phyloP scores from a whole-genome alignment of 345 rosid genomes.

The Ceriops decandra region DNA sequence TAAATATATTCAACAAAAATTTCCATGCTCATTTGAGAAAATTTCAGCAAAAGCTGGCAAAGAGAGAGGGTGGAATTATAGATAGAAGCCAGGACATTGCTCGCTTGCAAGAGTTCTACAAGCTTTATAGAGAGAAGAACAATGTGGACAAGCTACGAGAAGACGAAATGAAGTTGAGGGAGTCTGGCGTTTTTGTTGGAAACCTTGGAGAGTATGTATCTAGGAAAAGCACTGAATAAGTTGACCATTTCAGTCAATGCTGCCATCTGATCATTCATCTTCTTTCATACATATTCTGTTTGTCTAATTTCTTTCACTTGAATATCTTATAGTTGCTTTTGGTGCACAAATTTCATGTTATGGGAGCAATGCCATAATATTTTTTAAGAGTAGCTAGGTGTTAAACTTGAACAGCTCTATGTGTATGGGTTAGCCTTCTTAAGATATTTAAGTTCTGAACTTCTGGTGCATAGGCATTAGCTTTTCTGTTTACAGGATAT shows the following conservation, averaged over 20 bases:
- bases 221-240: not conserved
- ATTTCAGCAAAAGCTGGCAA: slow-evolving; percentile 94
- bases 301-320: not conserved
- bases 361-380: too few relatives aligned
- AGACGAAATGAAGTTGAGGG: slow-evolving; percentile 78
- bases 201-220: slow-evolving; percentile 74
- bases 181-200: slow-evolving; percentile 62
- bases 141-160: slow-evolving; percentile 67
- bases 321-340: too few relatives aligned
- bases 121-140: slow-evolving; percentile 69
- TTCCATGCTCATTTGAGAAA: slow-evolving; percentile 12
- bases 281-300: not conserved
- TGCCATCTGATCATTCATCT: not conserved
- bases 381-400: too few relatives aligned
- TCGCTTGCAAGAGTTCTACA: slow-evolving; percentile 84
- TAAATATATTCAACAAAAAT: not conserved
- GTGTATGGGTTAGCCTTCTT: too few relatives aligned
- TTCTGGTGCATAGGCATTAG: too few relatives aligned
- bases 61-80: slow-evolving; percentile 76
- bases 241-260: not conserved
- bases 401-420: too few relatives aligned
- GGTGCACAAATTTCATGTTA: too few relatives aligned
- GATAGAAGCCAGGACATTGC: slow-evolving; percentile 88
- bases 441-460: too few relatives aligned
- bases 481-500: too few relatives aligned